These are phyloP conservation scores for Apiotrichum akiyoshidainum DNA, from an alignment of 1,284 basidiomycete species.

Conservation along the genomic window DNA sequence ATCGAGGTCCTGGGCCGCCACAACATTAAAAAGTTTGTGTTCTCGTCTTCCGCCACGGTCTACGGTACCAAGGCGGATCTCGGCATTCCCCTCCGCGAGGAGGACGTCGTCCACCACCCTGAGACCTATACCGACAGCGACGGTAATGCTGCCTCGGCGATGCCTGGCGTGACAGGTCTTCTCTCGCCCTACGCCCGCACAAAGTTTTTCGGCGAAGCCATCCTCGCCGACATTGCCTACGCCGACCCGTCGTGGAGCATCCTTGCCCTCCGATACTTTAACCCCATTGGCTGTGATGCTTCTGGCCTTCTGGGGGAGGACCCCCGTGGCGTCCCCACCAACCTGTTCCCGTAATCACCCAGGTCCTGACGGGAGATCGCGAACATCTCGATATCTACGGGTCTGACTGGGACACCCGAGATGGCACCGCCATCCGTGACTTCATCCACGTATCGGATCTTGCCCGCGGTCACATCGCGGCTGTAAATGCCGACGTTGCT, in stretches of 20 bases:
- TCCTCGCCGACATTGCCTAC: slow-evolving; percentile 18
- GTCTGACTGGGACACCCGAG: slow-evolving; percentile 24
- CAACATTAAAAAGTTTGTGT: slow-evolving; percentile 18
- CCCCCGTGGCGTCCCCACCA: slow-evolving; percentile 20
- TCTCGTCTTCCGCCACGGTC: slow-evolving; percentile 17
- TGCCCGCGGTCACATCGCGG: slow-evolving; percentile 27
- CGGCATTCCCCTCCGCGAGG: slow-evolving; percentile 12
- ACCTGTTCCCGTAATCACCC: slow-evolving; percentile 27
- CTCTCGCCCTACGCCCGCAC: slow-evolving; percentile 14
- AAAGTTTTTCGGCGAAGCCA: slow-evolving; percentile 19
- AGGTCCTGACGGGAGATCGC: slow-evolving; percentile 26
- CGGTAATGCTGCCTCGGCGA: background rate
- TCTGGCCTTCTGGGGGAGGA: slow-evolving; percentile 31
- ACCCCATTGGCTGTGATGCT: slow-evolving; percentile 29
- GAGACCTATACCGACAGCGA: background rate
- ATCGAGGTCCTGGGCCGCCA: slow-evolving; percentile 6
- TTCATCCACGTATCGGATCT: slow-evolving; percentile 24
- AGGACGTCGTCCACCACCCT: slow-evolving; percentile 18
- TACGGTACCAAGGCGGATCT: slow-evolving; percentile 16
- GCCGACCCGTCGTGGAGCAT: slow-evolving; percentile 20
- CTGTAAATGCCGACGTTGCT: slow-evolving; percentile 12
- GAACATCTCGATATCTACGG: slow-evolving; percentile 25
- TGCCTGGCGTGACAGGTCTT: slow-evolving; percentile 13
- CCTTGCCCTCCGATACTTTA: slow-evolving; percentile 28
- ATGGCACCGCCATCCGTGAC: slow-evolving; percentile 11